Evolutionary conservation across 169 alveolate genomes (phyloP).

Genomic region (Babesia gibsoni): DNA sequence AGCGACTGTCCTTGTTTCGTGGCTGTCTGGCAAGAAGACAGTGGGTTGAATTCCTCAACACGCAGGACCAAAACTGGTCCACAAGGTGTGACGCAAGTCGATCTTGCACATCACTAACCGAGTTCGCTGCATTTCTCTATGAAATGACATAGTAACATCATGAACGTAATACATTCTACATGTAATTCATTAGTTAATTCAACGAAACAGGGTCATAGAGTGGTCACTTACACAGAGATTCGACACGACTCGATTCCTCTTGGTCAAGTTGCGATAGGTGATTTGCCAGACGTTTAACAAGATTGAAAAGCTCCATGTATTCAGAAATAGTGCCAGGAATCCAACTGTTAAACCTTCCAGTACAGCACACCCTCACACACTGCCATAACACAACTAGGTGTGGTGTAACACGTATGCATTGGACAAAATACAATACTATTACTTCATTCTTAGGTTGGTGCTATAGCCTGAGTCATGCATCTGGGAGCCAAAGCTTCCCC

Average conservation of each 20-base stretch:
- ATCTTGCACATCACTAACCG: constrained; percentile 24
- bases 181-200: too few species aligned
- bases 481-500: constrained; percentile 39
- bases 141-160: too few species aligned
- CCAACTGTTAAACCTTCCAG: too few species aligned
- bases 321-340: too few species aligned
- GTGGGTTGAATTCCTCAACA: constrained; percentile 16
- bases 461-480: neutral
- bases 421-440: too few species aligned
- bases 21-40: neutral
- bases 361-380: too few species aligned
- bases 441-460: too few species aligned
- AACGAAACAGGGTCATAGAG: too few species aligned
- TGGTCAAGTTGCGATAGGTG: constrained; percentile 1
- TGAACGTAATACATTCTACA: too few species aligned
- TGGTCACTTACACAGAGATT: constrained; percentile 11
- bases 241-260: constrained; percentile 2
- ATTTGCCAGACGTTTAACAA: constrained; percentile 19
- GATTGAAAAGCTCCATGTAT: neutral
- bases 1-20: constrained; percentile 1
- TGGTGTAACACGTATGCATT: too few species aligned
- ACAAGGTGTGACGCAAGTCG: constrained; percentile 11
- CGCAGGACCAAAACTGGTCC: constrained; percentile 22
- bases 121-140: too few species aligned
- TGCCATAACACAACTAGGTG: too few species aligned